Evolutionary conservation across 2,329 filamentous ascomycete genomes (phyloP).

Genomic region (Blastomyces silverae): DNA sequence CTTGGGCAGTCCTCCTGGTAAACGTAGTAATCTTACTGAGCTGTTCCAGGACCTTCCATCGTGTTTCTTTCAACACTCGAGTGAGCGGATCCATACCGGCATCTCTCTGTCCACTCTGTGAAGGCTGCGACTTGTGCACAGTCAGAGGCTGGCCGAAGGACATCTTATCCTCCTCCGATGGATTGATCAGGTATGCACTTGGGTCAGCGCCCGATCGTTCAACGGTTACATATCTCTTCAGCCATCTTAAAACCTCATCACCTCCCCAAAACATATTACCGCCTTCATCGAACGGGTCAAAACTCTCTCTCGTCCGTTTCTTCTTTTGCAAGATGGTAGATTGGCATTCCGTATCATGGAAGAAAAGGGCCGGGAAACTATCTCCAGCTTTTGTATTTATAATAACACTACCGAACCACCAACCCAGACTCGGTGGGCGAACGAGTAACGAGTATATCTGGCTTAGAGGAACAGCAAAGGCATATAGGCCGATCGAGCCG

Average conservation of each 20-base stretch:
- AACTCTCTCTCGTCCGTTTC: constrained; percentile 71
- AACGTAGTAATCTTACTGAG: constrained; percentile 97
- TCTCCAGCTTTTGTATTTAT: constrained; percentile 88
- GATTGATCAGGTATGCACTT: constrained; percentile 86
- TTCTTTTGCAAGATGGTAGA: constrained; percentile 93
- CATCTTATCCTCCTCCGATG: constrained; percentile 71
- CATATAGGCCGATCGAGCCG: constrained; percentile 67
- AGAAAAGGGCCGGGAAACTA: constrained; percentile 91
- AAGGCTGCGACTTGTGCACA: constrained; percentile 33
- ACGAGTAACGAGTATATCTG: constrained; percentile 88
- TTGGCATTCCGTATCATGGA: constrained; percentile 95
- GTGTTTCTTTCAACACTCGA: constrained; percentile 87
- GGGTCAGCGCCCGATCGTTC: constrained; percentile 80
- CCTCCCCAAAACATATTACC: constrained; percentile 92
- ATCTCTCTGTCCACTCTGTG: constrained; percentile 43
- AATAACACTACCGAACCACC: constrained; percentile 96
- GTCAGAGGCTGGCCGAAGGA: constrained; percentile 58
- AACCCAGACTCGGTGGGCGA: constrained; percentile 84
- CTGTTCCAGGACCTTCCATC: constrained; percentile 95
- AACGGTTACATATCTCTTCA: constrained; percentile 74
- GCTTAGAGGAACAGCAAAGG: constrained; percentile 84
- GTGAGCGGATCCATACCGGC: constrained; percentile 85
- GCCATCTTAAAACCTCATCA: constrained; percentile 87
- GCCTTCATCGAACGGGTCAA: constrained; percentile 80
- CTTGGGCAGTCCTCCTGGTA: constrained; percentile 82